Evolutionary conservation across 2,329 filamentous ascomycete species (phyloP).

Genomic region (Neodidymelliopsis sp.): DNA sequence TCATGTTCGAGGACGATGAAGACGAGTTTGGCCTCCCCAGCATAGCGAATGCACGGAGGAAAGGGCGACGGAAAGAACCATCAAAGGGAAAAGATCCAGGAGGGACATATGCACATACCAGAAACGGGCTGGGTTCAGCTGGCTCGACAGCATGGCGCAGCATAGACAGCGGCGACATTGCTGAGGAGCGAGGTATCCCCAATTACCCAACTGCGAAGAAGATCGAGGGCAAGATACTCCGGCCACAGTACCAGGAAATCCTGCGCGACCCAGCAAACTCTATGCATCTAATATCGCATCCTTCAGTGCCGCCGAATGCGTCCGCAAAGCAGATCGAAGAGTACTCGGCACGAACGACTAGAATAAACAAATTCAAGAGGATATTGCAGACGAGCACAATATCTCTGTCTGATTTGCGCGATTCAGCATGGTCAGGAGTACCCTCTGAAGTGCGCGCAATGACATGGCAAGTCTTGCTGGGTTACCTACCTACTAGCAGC

Average conservation of each 20-base stretch:
- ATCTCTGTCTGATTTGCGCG: constrained; percentile 80
- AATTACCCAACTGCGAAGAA: constrained; percentile 89
- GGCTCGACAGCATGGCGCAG: constrained; percentile 62
- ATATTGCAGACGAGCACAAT: constrained; percentile 93
- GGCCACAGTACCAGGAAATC: constrained; percentile 98
- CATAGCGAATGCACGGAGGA: constrained; percentile 87
- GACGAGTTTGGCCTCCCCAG: constrained; percentile 96
- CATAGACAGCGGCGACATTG: constrained; percentile 87
- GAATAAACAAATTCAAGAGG: constrained; percentile 98
- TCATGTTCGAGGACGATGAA: constrained; percentile 85
- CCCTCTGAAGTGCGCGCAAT: constrained; percentile 96
- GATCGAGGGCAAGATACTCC: constrained; percentile 90
- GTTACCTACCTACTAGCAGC: constrained; percentile 95
- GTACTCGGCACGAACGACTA: constrained; percentile 84
- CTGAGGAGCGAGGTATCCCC: constrained; percentile 82
- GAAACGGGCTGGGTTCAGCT: constrained; percentile 26
- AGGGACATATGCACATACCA: constrained; percentile 26
- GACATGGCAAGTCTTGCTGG: constrained; percentile 97
- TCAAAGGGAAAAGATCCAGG: constrained; percentile 57
- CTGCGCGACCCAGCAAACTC: constrained; percentile 86
- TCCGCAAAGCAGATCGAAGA: constrained; percentile 84
- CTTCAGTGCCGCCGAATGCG: constrained; percentile 74
- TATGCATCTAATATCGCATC: constrained; percentile 90
- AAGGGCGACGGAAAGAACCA: constrained; percentile 59
- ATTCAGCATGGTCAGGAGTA: constrained; percentile 91